A percentile compares a stretch with the other conserved stretches of the same genome.
Conservation (phyloP, 169 alveolate genomes). For the Plasmodium coatneyi region DNA sequence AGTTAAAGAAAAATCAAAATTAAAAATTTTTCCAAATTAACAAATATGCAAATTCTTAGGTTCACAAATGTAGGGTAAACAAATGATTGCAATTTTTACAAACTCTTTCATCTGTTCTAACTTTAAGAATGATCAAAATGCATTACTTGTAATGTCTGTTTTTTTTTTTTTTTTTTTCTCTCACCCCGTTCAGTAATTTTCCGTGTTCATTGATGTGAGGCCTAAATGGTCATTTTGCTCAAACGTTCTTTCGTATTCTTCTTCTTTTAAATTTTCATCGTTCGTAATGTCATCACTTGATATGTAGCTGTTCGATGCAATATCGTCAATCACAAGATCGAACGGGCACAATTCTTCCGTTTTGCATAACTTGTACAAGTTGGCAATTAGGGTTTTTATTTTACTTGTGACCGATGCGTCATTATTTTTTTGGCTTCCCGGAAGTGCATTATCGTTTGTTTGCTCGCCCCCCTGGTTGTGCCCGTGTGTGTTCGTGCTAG, state of each 20-base stretch:
- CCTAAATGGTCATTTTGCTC: conserved; percentile 96
- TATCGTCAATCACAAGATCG: conserved; percentile 93
- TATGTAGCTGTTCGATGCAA: conserved; percentile 93
- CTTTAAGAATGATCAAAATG: neutral
- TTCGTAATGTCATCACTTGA: conserved; percentile 81
- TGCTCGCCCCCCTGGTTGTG: conserved; percentile 76
- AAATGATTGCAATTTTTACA: neutral
- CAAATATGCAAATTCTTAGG: conserved; percentile 6
- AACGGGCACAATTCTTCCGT: conserved; percentile 78
- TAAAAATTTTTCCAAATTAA: neutral
- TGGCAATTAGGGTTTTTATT: conserved; percentile 32
- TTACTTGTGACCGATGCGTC: conserved; percentile 25
- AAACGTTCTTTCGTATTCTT: conserved; percentile 91
- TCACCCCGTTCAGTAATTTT: conserved; percentile 77
- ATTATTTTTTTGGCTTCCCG: neutral
- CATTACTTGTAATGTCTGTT: neutral
- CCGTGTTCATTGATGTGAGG: conserved; percentile 93
- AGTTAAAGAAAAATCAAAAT: neutral
- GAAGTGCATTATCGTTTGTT: conserved; percentile 2
- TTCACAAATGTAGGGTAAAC: conserved; percentile 9
- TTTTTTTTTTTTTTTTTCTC: neutral
- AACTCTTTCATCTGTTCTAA: neutral
- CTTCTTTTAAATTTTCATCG: conserved; percentile 85
- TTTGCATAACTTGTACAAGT: conserved; percentile 58
- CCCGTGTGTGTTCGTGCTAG: conserved; percentile 80